phyloP scores from a whole-genome alignment of 23 red algal genomes.

The Gracilaria gracilis region DNA sequence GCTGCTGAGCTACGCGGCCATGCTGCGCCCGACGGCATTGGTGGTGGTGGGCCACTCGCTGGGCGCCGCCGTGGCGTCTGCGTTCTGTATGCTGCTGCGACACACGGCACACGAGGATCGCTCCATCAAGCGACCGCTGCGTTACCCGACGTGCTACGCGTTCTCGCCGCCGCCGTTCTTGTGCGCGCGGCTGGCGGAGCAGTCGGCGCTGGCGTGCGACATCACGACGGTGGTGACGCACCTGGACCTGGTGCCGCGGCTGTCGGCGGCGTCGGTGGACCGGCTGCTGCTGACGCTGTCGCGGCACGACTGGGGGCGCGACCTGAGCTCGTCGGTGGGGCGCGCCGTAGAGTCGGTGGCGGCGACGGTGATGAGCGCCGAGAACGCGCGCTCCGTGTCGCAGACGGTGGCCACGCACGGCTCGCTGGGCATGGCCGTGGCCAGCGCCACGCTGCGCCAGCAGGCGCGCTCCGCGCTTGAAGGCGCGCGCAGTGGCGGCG shows the following conservation, averaged over 20 bases:
- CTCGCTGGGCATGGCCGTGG: constrained; percentile 29
- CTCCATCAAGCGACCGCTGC: background rate
- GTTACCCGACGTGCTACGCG: constrained; percentile 55
- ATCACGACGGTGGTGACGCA: constrained; percentile 73
- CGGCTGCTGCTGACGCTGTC: constrained; percentile 72
- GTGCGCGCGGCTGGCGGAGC: constrained; percentile 39
- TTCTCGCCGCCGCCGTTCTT: constrained; percentile 82
- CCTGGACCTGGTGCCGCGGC: constrained; percentile 83
- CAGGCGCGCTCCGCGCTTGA: constrained; percentile 31
- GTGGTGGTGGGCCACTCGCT: constrained; percentile 79
- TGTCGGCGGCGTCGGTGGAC: constrained; percentile 71
- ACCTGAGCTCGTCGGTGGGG: constrained; percentile 39
- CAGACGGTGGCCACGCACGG: constrained; percentile 22
- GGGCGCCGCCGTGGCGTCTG: constrained; percentile 85
- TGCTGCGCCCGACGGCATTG: constrained; percentile 56
- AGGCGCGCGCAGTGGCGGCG: too few species aligned
- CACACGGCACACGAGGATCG: constrained; percentile 11
- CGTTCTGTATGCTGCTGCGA: constrained; percentile 75
- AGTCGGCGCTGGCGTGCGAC: constrained; percentile 26
- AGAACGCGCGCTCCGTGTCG: constrained; percentile 24
- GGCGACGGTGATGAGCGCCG: background rate
- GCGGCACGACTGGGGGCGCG: constrained; percentile 70
- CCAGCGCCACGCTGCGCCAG: background rate
- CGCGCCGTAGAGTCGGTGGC: constrained; percentile 50
- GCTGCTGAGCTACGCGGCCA: background rate